Evolutionary conservation across 2,329 filamentous ascomycete genomes (phyloP).

Genomic region (Fonsecaea erecta): DNA sequence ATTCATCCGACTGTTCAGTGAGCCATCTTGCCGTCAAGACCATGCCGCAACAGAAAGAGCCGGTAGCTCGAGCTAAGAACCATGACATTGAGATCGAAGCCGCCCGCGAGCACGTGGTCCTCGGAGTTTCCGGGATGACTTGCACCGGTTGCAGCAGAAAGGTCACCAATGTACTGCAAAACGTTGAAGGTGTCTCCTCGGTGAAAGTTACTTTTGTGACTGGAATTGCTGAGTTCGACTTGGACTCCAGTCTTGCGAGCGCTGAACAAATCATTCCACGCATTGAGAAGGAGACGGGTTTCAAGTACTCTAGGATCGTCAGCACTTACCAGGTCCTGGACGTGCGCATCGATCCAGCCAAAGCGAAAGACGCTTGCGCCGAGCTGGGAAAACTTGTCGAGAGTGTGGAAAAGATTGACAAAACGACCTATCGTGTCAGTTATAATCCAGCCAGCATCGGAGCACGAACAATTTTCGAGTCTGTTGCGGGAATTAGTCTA

Average conservation of each 20-base stretch:
- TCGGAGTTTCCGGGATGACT: slow-evolving; percentile 30
- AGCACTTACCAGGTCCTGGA: slow-evolving; percentile 32
- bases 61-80: too few species aligned
- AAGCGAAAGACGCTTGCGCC: slow-evolving; percentile 9
- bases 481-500: slow-evolving; percentile 39
- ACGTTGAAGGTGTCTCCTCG: slow-evolving; percentile 25
- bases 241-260: slow-evolving; percentile 49
- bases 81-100: too few species aligned
- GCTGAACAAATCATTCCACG: slow-evolving; percentile 36
- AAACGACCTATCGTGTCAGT: slow-evolving; percentile 46
- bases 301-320: slow-evolving; percentile 25
- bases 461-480: slow-evolving; percentile 50
- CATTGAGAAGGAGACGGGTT: slow-evolving; percentile 33
- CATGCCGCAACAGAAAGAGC: too few species aligned
- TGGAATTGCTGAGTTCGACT: slow-evolving; percentile 38
- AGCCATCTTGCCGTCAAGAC: too few species aligned
- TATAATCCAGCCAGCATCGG: slow-evolving; percentile 56
- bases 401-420: slow-evolving; percentile 38
- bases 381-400: slow-evolving; percentile 17
- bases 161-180: slow-evolving; percentile 29
- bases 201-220: slow-evolving; percentile 36
- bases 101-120: slow-evolving; percentile 22
- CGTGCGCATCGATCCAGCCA: slow-evolving; percentile 17
- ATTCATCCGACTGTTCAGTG: too few species aligned
- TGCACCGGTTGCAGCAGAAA: slow-evolving; percentile 38